Evolutionary conservation across 176 grass and related monocot genomes (phyloP), one percentile per base, ranked within the genome.

Genomic region (Puya raimondii): DNA sequence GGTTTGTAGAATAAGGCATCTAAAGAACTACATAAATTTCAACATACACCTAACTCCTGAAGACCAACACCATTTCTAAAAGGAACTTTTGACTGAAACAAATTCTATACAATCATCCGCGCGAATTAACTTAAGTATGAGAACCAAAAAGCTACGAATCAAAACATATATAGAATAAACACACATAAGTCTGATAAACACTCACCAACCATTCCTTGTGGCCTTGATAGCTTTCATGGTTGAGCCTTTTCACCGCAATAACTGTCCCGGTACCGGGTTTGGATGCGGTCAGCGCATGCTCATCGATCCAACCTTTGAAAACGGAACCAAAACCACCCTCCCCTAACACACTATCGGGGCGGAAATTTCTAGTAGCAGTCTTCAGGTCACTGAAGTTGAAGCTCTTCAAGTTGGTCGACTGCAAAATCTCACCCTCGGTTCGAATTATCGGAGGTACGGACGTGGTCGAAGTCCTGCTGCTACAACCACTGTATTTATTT

Each of bases 131-230:
- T 6, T 6, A 42, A 42, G 33, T 42, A 42, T 42, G 33, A 42
- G 33, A 7, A 42, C 33, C 33, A 42, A 42, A 61, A 18, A 22
- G 56, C 17, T 18, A 22, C n/a, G 21, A 9, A 1, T 22, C 21
- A 61, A 22, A 10, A 61, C 10, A 2, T 16, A 18, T n/a, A 22
- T 22, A 42, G 33, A 42, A 42, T 21, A n/a, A 18, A 20, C 17
- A 61, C 16, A 61, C 17, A 11, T 11, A 10, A 20, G 17, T 61
- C 16, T n/a, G n/a, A 56, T 56, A 23, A 10, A 64, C 69, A 74
- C 86, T 84, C 71, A 95, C 91, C 91, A 96, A 82, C 91, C 91
- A 96, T 79, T 96, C 91, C 65, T 79, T 80, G 57, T 90, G 91
- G 42, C 91, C 91, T 78, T 96, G 91, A 65, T 80, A 85, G 75